Conservation (phyloP, 768 basidiomycete species). For the Coprinopsis sp. region DNA sequence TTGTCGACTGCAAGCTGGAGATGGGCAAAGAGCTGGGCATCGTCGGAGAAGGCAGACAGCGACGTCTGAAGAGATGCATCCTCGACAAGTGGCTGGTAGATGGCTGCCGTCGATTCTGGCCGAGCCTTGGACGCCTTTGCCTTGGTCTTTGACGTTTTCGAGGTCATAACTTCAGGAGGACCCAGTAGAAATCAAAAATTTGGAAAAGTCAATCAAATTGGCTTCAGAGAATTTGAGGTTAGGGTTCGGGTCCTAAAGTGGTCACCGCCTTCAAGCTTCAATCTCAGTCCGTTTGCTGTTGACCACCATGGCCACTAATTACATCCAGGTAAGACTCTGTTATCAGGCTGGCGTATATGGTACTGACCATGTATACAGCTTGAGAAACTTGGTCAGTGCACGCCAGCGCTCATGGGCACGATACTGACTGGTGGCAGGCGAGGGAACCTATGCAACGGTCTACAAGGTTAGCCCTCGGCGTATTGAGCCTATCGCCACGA, state of each 20-base stretch:
- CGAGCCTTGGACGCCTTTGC: slow-evolving; percentile 50
- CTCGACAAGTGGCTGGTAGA: slow-evolving; percentile 52
- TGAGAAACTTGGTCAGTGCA: slow-evolving; percentile 82
- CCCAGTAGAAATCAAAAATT: slow-evolving; percentile 4
- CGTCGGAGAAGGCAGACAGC: slow-evolving; percentile 57
- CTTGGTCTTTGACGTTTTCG: slow-evolving; percentile 50
- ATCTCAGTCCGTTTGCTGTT: not conserved
- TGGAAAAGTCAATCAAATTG: no score
- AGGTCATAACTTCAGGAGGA: slow-evolving; percentile 33
- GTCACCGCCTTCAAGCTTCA: not conserved
- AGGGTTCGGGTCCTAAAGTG: no score
- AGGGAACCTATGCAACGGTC: slow-evolving; percentile 96
- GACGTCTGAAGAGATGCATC: slow-evolving; percentile 38
- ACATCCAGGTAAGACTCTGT: slow-evolving; percentile 42
- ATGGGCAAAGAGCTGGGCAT: slow-evolving; percentile 52
- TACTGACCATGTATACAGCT: slow-evolving; percentile 42
- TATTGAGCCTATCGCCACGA: not conserved
- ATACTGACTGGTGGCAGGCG: slow-evolving; percentile 60
- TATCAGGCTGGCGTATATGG: not conserved
- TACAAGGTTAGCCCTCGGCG: slow-evolving; percentile 64
- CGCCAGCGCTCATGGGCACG: not conserved
- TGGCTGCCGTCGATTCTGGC: slow-evolving; percentile 48
- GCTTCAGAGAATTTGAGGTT: no score
- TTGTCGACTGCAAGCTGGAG: slow-evolving; percentile 67
- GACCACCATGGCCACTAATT: slow-evolving; percentile 42